Percentiles rank a stretch among this genome's conserved stretches.
phyloP scores from a whole-genome alignment of 352 stramenopile species.

The Pythium sukuiense region DNA sequence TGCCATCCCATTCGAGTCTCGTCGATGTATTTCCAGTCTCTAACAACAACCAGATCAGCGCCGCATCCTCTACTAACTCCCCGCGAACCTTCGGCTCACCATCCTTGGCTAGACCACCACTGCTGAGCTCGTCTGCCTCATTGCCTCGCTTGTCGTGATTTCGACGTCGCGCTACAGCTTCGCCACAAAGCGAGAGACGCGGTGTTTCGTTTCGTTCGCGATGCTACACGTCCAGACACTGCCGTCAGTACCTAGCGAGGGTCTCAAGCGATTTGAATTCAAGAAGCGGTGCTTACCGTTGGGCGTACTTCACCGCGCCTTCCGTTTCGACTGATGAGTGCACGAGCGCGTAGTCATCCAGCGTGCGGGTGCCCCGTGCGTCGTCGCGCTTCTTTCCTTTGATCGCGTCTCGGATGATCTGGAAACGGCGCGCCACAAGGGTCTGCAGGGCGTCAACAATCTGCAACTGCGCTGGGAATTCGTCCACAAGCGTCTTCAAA shows the following conservation, averaged over 20 bases:
- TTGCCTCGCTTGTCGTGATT: slow-evolving; percentile 13
- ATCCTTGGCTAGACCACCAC: neutral
- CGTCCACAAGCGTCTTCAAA: slow-evolving; percentile 41
- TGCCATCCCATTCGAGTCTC: slow-evolving; percentile 11
- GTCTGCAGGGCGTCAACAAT: slow-evolving; percentile 61
- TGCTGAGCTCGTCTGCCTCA: slow-evolving; percentile 17
- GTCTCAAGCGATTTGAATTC: neutral
- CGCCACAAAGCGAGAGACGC: slow-evolving; percentile 24
- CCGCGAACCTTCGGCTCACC: neutral
- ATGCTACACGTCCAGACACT: slow-evolving; percentile 5
- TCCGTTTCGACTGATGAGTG: slow-evolving; percentile 37
- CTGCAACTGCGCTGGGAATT: slow-evolving; percentile 37
- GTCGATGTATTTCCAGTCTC: slow-evolving; percentile 6
- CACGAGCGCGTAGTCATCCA: slow-evolving; percentile 67
- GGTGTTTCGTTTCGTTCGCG: slow-evolving; percentile 14
- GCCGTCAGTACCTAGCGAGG: neutral
- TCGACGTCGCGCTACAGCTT: slow-evolving; percentile 8
- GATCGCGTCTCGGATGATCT: slow-evolving; percentile 59
- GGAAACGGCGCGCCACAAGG: slow-evolving; percentile 50
- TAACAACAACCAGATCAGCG: slow-evolving; percentile 6
- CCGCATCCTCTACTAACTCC: neutral
- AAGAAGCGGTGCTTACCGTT: slow-evolving; percentile 13
- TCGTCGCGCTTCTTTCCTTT: slow-evolving; percentile 73
- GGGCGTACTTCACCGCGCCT: slow-evolving; percentile 25
- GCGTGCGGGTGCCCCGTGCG: slow-evolving; percentile 63